A percentile compares a stretch with the other conserved stretches of the same genome.
Conservation (phyloP, 768 basidiomycete genomes). For the Mycena venus region DNA sequence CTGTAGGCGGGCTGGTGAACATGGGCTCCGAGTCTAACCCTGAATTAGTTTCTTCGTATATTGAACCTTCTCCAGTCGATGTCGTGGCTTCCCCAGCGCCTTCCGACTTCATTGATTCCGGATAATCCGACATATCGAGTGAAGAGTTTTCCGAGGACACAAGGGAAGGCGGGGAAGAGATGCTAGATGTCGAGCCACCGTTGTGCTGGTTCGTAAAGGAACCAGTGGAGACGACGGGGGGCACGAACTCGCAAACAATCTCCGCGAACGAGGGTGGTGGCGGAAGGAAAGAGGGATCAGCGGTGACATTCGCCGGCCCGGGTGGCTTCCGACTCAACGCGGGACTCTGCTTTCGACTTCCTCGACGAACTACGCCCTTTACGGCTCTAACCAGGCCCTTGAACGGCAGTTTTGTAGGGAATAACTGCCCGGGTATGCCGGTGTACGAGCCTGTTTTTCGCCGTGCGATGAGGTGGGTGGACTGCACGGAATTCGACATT, state of each 20-base stretch:
- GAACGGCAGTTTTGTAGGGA: conserved; percentile 37
- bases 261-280: conserved; percentile 6
- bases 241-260: neutral
- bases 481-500: conserved; percentile 4
- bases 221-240: neutral
- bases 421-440: conserved; percentile 19
- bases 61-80: neutral
- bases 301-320: neutral
- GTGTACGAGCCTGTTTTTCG: conserved; percentile 3
- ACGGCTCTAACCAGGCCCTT: conserved; percentile 41
- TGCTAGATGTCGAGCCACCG: neutral
- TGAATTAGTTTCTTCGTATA: conserved; percentile 83
- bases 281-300: neutral
- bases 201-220: neutral
- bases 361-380: conserved; percentile 31
- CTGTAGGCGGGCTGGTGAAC: conserved; percentile 41
- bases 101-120: neutral
- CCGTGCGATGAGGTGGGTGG: neutral
- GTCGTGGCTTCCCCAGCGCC: neutral
- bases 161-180: neutral
- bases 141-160: neutral
- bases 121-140: conserved; percentile 15
- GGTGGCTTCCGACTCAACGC: neutral
- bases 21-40: conserved; percentile 64
- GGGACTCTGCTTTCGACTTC: neutral